These are phyloP conservation scores for Quercus variabilis DNA, from an alignment of 306 rosid genomes.

Conservation along the genomic window DNA sequence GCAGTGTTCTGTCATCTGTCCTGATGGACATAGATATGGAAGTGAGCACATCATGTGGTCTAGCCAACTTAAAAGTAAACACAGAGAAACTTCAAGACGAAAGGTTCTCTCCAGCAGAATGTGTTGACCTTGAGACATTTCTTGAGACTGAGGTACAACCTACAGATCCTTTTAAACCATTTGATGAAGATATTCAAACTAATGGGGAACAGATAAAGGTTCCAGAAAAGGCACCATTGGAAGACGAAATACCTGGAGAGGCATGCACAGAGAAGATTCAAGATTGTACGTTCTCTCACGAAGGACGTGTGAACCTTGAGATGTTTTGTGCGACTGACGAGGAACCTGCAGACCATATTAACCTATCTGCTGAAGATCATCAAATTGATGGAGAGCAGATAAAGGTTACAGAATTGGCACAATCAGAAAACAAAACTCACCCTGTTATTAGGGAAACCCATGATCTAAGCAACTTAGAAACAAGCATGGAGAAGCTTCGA, in stretches of 20 bases:
- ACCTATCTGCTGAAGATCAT: slow-evolving; percentile 21
- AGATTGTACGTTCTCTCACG: slow-evolving; percentile 24
- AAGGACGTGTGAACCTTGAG: slow-evolving; percentile 28
- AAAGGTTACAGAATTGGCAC: slow-evolving; percentile 24
- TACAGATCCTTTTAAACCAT: slow-evolving; percentile 21
- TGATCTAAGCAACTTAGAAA: slow-evolving; percentile 18
- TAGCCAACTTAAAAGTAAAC: slow-evolving; percentile 10
- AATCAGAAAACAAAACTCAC: slow-evolving; percentile 20
- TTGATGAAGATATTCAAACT: slow-evolving; percentile 34
- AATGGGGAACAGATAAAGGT: slow-evolving; percentile 20
- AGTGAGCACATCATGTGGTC: slow-evolving; percentile 25
- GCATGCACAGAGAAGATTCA: slow-evolving; percentile 24
- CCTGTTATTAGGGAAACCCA: slow-evolving; percentile 22
- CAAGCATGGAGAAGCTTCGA: slow-evolving; percentile 39
- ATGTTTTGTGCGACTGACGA: slow-evolving; percentile 18
- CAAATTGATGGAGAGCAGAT: slow-evolving; percentile 24
- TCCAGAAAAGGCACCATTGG: slow-evolving; percentile 9
- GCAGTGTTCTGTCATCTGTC: slow-evolving; percentile 41
- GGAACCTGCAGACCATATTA: slow-evolving; percentile 23
- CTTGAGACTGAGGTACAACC: slow-evolving; percentile 19
- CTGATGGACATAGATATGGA: slow-evolving; percentile 40
- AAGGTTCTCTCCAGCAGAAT: slow-evolving; percentile 32
- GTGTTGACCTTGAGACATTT: slow-evolving; percentile 15
- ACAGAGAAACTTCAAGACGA: slow-evolving; percentile 26
- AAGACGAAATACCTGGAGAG: slow-evolving; percentile 18